Percentiles rank a stretch among this genome's conserved stretches.
Evolutionary conservation across 176 grass and related monocot species (phyloP).

Genomic region (Eleusine coracana): DNA sequence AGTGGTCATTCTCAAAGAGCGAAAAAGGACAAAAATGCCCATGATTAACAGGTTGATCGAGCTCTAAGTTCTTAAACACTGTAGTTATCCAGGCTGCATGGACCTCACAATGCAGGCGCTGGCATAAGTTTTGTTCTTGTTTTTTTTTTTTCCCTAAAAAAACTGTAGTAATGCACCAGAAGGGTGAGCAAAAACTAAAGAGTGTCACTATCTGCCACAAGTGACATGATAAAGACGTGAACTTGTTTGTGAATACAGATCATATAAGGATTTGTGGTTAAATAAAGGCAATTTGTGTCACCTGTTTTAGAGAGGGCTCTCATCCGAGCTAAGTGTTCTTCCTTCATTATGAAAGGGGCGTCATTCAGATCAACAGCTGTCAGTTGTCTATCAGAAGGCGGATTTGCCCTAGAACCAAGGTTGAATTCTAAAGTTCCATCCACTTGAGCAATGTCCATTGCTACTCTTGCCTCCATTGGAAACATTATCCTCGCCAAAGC

Average conservation of each 20-base stretch:
- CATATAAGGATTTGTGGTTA: background rate
- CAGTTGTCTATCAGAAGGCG: slow-evolving; percentile 15
- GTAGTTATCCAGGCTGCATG: too few relatives aligned
- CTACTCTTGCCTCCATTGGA: slow-evolving; percentile 75
- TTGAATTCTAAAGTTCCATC: slow-evolving; percentile 80
- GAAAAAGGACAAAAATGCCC: background rate
- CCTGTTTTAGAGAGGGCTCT: slow-evolving; percentile 86
- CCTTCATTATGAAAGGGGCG: slow-evolving; percentile 66
- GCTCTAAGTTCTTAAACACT: too few relatives aligned
- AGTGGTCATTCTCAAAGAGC: background rate
- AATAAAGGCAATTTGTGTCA: slow-evolving; percentile 9
- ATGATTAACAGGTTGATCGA: background rate
- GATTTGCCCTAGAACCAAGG: slow-evolving; percentile 39
- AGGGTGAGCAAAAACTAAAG: background rate
- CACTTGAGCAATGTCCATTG: slow-evolving; percentile 89
- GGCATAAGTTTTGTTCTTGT: too few relatives aligned
- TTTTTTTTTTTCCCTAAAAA: background rate
- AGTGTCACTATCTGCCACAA: background rate
- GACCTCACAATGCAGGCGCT: too few relatives aligned
- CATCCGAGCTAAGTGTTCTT: slow-evolving; percentile 67
- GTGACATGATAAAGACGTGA: background rate
- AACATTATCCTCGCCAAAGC: slow-evolving; percentile 85
- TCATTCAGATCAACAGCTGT: slow-evolving; percentile 62
- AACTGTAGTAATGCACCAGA: background rate
- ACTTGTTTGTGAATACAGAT: background rate